Base-by-base conservation (phyloP, 2,329 filamentous ascomycete species). In the Alternaria brassicicola region DNA sequence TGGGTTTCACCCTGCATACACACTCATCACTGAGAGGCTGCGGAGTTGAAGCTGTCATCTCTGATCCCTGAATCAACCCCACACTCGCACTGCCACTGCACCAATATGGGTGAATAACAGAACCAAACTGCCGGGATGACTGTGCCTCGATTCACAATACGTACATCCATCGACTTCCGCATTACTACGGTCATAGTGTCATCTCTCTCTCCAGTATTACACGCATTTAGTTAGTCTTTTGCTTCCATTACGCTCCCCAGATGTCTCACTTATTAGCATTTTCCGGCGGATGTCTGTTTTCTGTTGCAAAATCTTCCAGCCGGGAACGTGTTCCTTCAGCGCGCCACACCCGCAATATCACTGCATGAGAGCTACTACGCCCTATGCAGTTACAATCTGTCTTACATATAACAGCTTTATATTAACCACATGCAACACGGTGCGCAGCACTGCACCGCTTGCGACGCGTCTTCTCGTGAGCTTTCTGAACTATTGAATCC, bases 281-380 rank as follows among this genome's bases (percentile, higher is more conserved):
- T 38, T 6, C 10, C 12, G 1, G 17, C 13, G 9, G 13, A 21
- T 0, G 2, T 7, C 21, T 12, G 17, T n/a, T 21, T 17, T 17
- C 19, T n/a, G 5, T 13, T 47, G 13, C 15, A 15, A n/a, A 21
- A 21, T n/a, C 13, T 47, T 47, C 30, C 28, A 33, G 19, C 13
- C 33, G n/a, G 25, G 7, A 38, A n/a, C 49, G 33, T 28, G 15
- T 26, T 52, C n/a, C 42, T 49, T 35, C 21, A 21, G 21, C 36
- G 46, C 54, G 61, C 58, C 61, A 61, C 55, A 54, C 5, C 55
- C 48, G 57, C 52, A 56, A 61, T 61, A 47, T 54, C 25, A 15
- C 39, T 45, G 30, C 53, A 43, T 53, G 15, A 30, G 26, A 33
- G 49, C 57, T 65, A 60, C 57, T 65, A 60, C 5, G 12, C 30